Percentiles rank a stretch among this genome's conserved stretches.
Conservation (phyloP, 176 grass and related monocot species). For the Paspalum vaginatum region DNA sequence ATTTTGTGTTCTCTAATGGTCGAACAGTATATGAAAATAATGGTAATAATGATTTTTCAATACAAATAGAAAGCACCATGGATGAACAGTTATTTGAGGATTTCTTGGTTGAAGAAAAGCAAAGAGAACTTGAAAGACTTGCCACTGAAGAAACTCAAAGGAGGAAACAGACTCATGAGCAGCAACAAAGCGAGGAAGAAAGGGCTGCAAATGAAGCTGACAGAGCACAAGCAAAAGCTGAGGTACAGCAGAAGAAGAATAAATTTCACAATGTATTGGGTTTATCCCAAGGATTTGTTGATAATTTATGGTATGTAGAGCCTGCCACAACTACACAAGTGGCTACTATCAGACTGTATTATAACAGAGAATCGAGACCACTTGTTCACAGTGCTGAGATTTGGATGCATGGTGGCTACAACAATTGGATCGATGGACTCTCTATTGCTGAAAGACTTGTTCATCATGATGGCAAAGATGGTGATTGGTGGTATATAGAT, state of each 20-base stretch:
- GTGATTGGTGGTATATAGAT: constrained; percentile 85
- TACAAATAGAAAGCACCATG: constrained; percentile 72
- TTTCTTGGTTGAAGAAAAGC: constrained; percentile 76
- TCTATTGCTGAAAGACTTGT: constrained; percentile 66
- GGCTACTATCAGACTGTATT: constrained; percentile 63
- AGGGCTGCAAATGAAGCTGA: constrained; percentile 54
- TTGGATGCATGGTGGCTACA: constrained; percentile 91
- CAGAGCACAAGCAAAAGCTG: constrained; percentile 62
- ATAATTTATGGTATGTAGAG: constrained; percentile 77
- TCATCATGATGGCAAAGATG: constrained; percentile 46
- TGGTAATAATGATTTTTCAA: constrained; percentile 61
- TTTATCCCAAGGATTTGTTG: constrained; percentile 39
- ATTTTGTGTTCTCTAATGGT: constrained; percentile 91
- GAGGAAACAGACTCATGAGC: constrained; percentile 55
- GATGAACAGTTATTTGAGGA: constrained; percentile 71
- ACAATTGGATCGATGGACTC: constrained; percentile 83
- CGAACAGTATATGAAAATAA: constrained; percentile 81
- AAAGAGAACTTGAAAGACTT: constrained; percentile 66
- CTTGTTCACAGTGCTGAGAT: constrained; percentile 67
- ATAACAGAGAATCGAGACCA: constrained; percentile 58
- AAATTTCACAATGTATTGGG: constrained; percentile 45
- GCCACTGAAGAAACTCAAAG: constrained; percentile 77
- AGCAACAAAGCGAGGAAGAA: constrained; percentile 54
- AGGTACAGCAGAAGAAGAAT: constrained; percentile 60
- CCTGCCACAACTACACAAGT: constrained; percentile 46